Evolutionary conservation across 441 rosid genomes (phyloP).

Genomic region (Populus tomentosa): DNA sequence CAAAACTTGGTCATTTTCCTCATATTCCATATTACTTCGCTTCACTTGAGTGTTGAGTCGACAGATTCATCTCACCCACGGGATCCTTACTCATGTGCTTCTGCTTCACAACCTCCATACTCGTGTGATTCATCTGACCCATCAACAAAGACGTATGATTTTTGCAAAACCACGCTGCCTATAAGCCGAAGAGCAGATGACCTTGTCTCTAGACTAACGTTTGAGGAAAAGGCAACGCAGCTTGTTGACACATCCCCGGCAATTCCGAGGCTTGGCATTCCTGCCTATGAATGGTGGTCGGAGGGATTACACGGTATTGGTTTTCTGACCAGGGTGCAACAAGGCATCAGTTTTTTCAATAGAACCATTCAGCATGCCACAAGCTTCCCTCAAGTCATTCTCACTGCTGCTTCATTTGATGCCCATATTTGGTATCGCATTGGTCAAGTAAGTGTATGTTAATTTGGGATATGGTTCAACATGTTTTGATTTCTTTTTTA

Average conservation of each 20-base stretch:
- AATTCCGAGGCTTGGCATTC: constrained; percentile 67
- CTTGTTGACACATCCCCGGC: constrained; percentile 56
- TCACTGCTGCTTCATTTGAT: constrained; percentile 71
- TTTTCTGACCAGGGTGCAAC: constrained; percentile 29
- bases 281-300: constrained; percentile 80
- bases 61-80: constrained; percentile 37
- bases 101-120: constrained; percentile 38
- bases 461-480: too few relatives aligned
- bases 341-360: constrained; percentile 57
- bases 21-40: neutral
- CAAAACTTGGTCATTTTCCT: constrained; percentile 3
- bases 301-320: constrained; percentile 82
- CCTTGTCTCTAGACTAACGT: constrained; percentile 57
- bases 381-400: constrained; percentile 81
- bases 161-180: constrained; percentile 52
- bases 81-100: too few relatives aligned
- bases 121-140: constrained; percentile 54
- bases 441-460: constrained; percentile 44
- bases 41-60: constrained; percentile 16
- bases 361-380: constrained; percentile 57
- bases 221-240: constrained; percentile 71
- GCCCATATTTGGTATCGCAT: constrained; percentile 62
- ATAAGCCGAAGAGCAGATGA: constrained; percentile 45
- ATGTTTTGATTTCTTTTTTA: too few relatives aligned
- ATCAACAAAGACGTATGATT: constrained; percentile 35